Base-by-base conservation (phyloP, 495 filamentous ascomycete species). In the Daldinia grandis region DNA sequence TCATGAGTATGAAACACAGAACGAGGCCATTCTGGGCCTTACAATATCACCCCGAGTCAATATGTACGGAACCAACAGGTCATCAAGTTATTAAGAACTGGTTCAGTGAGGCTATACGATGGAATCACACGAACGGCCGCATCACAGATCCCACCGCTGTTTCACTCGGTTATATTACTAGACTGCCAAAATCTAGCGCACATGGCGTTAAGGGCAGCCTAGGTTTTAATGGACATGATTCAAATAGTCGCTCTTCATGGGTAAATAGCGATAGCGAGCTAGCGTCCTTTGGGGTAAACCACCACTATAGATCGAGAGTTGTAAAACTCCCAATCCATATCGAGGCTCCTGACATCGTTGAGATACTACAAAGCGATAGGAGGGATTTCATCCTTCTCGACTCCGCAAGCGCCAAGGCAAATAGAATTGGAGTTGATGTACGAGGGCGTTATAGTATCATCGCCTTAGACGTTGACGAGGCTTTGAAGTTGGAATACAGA, bases 41-140 rank as follows among this genome's bases (percentile, higher is more conserved):
- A 35, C 95, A 99, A 74, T 98, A 95, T 76, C 95, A 99, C 74
- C 94, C 95, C 0, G 95, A 99, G 77, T 97, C 93, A 0, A 90
- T 96, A 69, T 97, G 95, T 74, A 97, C 95, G 4, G 87, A 87
- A 55, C 72, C 81, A n/a, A 86, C 88, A 31, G 91, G 92, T 31
- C 85, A 82, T 27, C 76, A 81, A 37, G 81, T 98, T 31, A 83
- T 98, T 27, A 73, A 78, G 49, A 93, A 91, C 67, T 99, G 94
- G 92, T 97, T 93, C 84, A 72, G 59, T 4, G 74, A 83, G 67
- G 88, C 88, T 4, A 66, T 79, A 59, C 66, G 63, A 55, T 93
- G 89, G 89, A 88, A 85, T 59, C 21, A 64, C 31, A 40, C 51
- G 19, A 71, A 65, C 37, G 61, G 67, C 33, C 75, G 75, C 54